Conservation (phyloP, 805 yeast genomes). For the Starmerella sirachaensis region DNA sequence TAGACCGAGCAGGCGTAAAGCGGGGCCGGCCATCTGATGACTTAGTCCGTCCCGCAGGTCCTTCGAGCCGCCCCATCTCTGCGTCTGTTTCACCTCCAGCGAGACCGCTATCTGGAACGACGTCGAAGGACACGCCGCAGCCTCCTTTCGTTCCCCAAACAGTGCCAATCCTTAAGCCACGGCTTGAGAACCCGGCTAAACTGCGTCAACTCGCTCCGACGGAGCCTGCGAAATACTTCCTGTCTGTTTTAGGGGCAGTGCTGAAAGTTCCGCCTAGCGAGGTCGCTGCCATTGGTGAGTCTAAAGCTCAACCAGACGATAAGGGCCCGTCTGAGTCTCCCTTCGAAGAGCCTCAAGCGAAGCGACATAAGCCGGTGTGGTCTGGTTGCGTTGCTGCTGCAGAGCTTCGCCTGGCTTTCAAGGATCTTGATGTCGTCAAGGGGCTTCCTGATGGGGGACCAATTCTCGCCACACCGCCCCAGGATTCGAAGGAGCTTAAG, state of each 20-base stretch:
- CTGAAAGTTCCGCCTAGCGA: slow-evolving; percentile 28
- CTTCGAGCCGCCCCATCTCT: too few relatives aligned
- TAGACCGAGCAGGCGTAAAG: too few relatives aligned
- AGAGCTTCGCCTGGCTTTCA: slow-evolving; percentile 28
- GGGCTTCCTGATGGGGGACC: slow-evolving; percentile 13
- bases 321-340: neutral
- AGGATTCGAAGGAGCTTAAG: neutral
- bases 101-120: neutral
- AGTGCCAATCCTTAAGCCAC: slow-evolving; percentile 17
- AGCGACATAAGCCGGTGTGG: slow-evolving; percentile 12
- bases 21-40: too few relatives aligned
- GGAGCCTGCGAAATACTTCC: slow-evolving; percentile 26
- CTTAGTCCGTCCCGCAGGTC: too few relatives aligned
- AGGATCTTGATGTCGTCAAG: slow-evolving; percentile 25
- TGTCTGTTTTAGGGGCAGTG: slow-evolving; percentile 28
- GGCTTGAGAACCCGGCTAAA: slow-evolving; percentile 19
- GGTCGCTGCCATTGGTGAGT: slow-evolving; percentile 11
- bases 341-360: slow-evolving; percentile 5
- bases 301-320: slow-evolving; percentile 15
- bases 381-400: slow-evolving; percentile 25
- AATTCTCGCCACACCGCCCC: slow-evolving; percentile 19
- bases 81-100: too few relatives aligned
- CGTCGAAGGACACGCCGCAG: neutral
- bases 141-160: slow-evolving; percentile 8
- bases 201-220: slow-evolving; percentile 25